A percentile compares a stretch with the other conserved stretches of the same genome.
Evolutionary conservation across 225 moss, liverwort and hornwort genomes (phyloP).

Genomic region (Polytrichum commune): DNA sequence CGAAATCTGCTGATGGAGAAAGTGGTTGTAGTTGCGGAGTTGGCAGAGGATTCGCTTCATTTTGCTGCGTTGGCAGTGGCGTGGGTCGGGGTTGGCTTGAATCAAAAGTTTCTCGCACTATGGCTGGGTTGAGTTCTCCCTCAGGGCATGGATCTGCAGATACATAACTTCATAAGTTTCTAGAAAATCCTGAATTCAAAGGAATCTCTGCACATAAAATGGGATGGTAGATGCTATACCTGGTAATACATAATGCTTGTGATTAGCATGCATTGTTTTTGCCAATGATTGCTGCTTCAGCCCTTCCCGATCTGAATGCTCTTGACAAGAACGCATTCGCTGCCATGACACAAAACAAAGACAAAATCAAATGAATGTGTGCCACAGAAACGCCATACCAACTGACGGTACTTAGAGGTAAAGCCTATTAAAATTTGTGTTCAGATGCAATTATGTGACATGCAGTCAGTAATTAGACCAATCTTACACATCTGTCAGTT

Average conservation of each 20-base stretch:
- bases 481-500: background rate
- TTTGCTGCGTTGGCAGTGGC: slow-evolving; percentile 14
- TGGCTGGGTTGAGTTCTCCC: slow-evolving; percentile 33
- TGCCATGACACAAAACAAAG: slow-evolving; percentile 31
- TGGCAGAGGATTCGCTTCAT: slow-evolving; percentile 31
- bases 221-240: slow-evolving; percentile 26
- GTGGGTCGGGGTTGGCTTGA: slow-evolving; percentile 36
- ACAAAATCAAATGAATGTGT: background rate
- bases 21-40: slow-evolving; percentile 26
- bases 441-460: background rate
- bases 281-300: slow-evolving; percentile 97
- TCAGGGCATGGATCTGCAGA: slow-evolving; percentile 43
- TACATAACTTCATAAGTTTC: no score
- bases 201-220: no score
- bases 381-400: no score
- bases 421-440: no score
- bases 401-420: no score
- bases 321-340: slow-evolving; percentile 98
- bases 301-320: slow-evolving; percentile 99
- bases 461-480: background rate
- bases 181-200: no score
- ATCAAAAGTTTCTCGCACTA: slow-evolving; percentile 55
- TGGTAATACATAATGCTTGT: slow-evolving; percentile 93
- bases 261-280: slow-evolving; percentile 93
- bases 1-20: slow-evolving; percentile 36